Conservation (phyloP, 208 protist genomes). For the Strigomonas galati region DNA sequence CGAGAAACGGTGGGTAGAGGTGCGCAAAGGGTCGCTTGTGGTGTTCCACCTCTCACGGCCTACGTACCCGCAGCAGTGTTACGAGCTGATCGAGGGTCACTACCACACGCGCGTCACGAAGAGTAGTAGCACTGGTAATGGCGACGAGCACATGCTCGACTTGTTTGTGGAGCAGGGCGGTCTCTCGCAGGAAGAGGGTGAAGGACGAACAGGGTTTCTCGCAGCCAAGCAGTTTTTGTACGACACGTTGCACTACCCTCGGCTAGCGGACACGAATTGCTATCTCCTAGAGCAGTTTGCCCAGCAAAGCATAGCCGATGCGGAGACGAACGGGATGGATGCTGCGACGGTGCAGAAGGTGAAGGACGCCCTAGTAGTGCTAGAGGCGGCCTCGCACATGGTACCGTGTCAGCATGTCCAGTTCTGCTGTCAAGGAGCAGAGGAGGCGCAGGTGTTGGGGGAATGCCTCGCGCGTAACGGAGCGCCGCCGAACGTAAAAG, state of each 20-base stretch:
- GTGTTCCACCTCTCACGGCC: conserved; percentile 34
- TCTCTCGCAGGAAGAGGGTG: neutral
- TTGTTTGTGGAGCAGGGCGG: conserved; percentile 19
- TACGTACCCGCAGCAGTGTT: conserved; percentile 27
- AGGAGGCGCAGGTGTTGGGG: neutral
- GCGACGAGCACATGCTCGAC: conserved; percentile 4
- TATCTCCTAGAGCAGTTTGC: neutral
- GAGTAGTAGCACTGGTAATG: conserved; percentile 11
- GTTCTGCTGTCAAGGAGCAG: conserved; percentile 3
- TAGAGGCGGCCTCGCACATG: conserved; percentile 22
- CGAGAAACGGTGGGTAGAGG: conserved; percentile 26
- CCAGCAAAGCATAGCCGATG: neutral
- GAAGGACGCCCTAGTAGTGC: conserved; percentile 5
- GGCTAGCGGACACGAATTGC: neutral
- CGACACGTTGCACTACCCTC: conserved; percentile 7
- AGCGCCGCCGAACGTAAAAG: neutral
- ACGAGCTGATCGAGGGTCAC: conserved; percentile 31
- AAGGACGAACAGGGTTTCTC: neutral
- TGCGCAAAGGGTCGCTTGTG: conserved; percentile 24
- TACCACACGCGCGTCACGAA: conserved; percentile 20
- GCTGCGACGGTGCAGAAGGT: conserved; percentile 3
- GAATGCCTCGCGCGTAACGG: neutral
- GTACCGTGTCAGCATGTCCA: conserved; percentile 23
- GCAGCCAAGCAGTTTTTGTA: neutral
- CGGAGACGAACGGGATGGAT: neutral